Evolutionary conservation across 345 rosid genomes (phyloP), one percentile per base, ranked within the genome.

Genomic region (Populus euphratica): DNA sequence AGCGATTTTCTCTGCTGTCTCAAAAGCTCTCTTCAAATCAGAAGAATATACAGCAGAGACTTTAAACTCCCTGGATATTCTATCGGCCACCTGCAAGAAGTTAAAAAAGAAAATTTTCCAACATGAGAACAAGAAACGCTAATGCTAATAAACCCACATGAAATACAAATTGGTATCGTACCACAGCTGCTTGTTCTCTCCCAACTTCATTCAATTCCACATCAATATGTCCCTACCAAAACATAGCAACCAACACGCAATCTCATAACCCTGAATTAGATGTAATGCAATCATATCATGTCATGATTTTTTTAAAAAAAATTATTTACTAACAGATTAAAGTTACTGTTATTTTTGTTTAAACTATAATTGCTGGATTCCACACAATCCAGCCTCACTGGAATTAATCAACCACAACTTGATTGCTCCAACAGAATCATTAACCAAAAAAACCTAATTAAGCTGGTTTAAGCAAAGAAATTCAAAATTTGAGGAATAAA

Each of bases 121-220:
- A 17, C 54, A 50, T 35, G 35, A 76, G 65, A 25, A 59, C 25
- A 31, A 52, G 3, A 61, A 10, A 31, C 7, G 39, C 43, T 36
- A n/a, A 71, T 1, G 29, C 31, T 14, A 29, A 49, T n/a, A 70
- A 44, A 44, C 35, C 64, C 5, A 59, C 20, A 16, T 27, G 47
- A 2, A 70, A 72, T 35, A 36, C 65, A 70, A 31, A 68, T 70
- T 73, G 68, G 70, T 39, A 62, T 79, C 88, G 73, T 83, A 93
- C 98, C 52, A 77, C 74, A 71, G 71, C 85, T 69, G 97, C 97
- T 85, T 94, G 97, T 80, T 85, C 81, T 79, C 88, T 91, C 77
- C 98, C 98, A 76, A 78, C 88, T 76, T 89, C 92, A 82, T 93
- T 94, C 72, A 94, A 69, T 71, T 90, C 94, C 79, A 93, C 91